Conservation (phyloP, 1,284 basidiomycete species). For the Ustilago cynodontis region DNA sequence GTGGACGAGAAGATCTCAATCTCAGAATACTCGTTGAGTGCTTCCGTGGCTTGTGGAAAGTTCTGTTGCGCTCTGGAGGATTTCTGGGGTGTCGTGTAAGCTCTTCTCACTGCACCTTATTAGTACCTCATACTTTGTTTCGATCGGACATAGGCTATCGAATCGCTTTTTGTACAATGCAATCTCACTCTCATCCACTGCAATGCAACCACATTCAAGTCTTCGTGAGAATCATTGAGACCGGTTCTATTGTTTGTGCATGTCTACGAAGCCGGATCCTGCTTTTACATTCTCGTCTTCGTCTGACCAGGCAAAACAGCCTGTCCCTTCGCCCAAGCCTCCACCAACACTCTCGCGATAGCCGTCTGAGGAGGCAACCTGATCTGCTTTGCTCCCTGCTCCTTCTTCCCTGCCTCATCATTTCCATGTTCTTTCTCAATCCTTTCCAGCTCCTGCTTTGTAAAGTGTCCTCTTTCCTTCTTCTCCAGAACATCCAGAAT, state of each 20-base stretch:
- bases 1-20: conserved; percentile 98
- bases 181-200: neutral
- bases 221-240: too few relatives aligned
- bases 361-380: conserved; percentile 72
- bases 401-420: conserved; percentile 69
- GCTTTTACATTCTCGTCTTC: conserved; percentile 38
- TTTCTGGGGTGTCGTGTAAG: conserved; percentile 70
- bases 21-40: conserved; percentile 92
- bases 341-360: conserved; percentile 79
- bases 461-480: conserved; percentile 72
- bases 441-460: conserved; percentile 76
- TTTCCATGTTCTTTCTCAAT: conserved; percentile 72
- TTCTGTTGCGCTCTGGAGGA: conserved; percentile 77
- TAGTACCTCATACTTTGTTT: neutral
- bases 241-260: neutral
- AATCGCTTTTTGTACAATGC: neutral
- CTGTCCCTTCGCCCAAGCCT: conserved; percentile 77
- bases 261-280: neutral
- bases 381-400: conserved; percentile 41
- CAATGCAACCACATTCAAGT: too few relatives aligned
- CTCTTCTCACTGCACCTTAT: neutral
- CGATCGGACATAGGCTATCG: neutral
- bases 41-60: conserved; percentile 95
- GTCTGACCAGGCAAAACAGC: conserved; percentile 54
- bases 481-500: conserved; percentile 77